These are phyloP conservation scores for Lasiodiplodia sp. DNA, from an alignment of 2,329 filamentous ascomycete genomes.

Conservation along the genomic window DNA sequence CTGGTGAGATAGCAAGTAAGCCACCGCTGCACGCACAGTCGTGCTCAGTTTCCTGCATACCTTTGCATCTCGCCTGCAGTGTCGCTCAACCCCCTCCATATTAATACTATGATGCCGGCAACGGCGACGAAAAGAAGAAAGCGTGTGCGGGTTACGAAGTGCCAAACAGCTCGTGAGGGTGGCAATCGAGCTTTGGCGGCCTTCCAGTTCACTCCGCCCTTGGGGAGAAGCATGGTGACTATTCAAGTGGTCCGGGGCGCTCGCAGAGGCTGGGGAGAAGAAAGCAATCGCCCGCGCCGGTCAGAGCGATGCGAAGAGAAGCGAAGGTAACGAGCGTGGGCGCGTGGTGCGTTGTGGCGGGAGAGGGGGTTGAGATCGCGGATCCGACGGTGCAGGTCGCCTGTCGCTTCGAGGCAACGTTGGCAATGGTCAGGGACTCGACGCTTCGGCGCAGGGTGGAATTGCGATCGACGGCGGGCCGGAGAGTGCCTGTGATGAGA, in stretches of 20 bases:
- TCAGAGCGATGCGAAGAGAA: conserved; percentile 32
- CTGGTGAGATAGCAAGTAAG: conserved; percentile 55
- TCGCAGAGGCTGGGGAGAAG: conserved; percentile 30
- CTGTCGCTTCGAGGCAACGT: conserved; percentile 16
- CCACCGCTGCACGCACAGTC: background rate
- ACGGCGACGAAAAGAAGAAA: conserved; percentile 78
- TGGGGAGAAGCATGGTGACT: conserved; percentile 80
- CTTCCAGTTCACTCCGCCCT: conserved; percentile 92
- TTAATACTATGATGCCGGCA: conserved; percentile 73
- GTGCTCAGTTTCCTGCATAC: conserved; percentile 59
- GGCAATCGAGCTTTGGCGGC: conserved; percentile 81
- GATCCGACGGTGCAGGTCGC: conserved; percentile 8
- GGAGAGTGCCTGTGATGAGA: background rate
- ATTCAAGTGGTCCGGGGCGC: conserved; percentile 9
- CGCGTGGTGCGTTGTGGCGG: conserved; percentile 20
- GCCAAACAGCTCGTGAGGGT: conserved; percentile 69
- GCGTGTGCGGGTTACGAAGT: conserved; percentile 76
- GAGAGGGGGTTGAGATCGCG: conserved; percentile 22
- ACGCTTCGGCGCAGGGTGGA: background rate
- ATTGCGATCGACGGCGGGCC: conserved; percentile 21
- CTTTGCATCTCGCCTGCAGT: conserved; percentile 89
- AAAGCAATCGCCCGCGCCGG: conserved; percentile 33
- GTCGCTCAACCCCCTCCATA: conserved; percentile 86
- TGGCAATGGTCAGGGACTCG: conserved; percentile 20
- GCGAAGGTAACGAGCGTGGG: conserved; percentile 30